Percentiles rank a stretch among this genome's conserved stretches.
Evolutionary conservation across 2,329 filamentous ascomycete species (phyloP).

Genomic region (Orbilia quercus): DNA sequence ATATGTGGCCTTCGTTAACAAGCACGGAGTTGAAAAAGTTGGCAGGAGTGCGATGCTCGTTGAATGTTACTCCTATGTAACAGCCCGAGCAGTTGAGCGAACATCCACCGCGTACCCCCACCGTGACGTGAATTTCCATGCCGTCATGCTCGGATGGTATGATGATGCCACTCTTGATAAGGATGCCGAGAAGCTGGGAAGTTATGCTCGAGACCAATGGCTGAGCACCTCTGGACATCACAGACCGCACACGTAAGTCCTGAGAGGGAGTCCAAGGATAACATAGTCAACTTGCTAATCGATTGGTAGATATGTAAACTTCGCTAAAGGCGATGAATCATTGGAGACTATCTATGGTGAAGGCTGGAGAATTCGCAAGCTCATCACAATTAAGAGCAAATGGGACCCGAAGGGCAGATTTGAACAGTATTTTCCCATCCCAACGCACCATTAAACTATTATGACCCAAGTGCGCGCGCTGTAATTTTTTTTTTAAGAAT

Average conservation of each 20-base stretch:
- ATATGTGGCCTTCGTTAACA: constrained; percentile 46
- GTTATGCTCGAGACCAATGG: constrained; percentile 33
- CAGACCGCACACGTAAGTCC: constrained; percentile 44
- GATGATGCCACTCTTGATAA: constrained; percentile 42
- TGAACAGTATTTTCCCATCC: constrained; percentile 49
- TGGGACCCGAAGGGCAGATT: constrained; percentile 60
- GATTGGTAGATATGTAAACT: constrained; percentile 53
- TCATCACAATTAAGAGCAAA: constrained; percentile 59
- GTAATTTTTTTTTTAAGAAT: no score
- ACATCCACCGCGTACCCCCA: constrained; percentile 55
- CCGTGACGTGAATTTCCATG: constrained; percentile 56
- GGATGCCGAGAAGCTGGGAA: constrained; percentile 35
- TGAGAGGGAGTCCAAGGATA: background rate
- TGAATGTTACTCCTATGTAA: constrained; percentile 56
- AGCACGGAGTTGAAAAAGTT: constrained; percentile 51
- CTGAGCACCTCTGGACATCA: constrained; percentile 22
- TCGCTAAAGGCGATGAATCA: constrained; percentile 54
- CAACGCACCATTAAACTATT: constrained; percentile 2
- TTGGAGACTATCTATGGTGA: constrained; percentile 48
- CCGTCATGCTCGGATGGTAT: constrained; percentile 54
- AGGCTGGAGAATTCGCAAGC: constrained; percentile 57
- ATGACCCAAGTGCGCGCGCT: background rate
- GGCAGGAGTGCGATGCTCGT: constrained; percentile 46
- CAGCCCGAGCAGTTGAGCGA: constrained; percentile 39
- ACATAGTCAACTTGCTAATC: background rate